Conservation (phyloP, 1,284 basidiomycete species). For the Cryptococcus sp. region DNA sequence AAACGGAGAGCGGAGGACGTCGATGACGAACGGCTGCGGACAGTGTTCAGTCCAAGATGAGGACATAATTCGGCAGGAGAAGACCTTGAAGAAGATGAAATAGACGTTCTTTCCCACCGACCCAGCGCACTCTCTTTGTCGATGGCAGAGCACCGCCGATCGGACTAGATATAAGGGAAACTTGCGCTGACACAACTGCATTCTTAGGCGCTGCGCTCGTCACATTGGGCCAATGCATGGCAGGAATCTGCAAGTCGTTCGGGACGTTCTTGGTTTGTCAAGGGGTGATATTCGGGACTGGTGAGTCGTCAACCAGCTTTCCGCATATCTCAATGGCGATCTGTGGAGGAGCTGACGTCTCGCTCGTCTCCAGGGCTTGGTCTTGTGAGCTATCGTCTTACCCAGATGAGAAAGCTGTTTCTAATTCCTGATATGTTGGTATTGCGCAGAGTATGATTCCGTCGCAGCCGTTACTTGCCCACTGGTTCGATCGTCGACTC, state of each 20-base stretch:
- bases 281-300: conserved; percentile 43
- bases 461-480: conserved; percentile 45
- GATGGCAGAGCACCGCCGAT: too few relatives aligned
- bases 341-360: neutral
- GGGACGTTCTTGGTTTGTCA: conserved; percentile 40
- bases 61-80: neutral
- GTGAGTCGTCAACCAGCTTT: conserved; percentile 11
- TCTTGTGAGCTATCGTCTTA: neutral
- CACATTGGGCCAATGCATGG: conserved; percentile 38
- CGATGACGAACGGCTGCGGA: neutral
- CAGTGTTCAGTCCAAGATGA: neutral
- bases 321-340: too few relatives aligned
- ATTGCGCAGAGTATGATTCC: conserved; percentile 39
- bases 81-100: neutral
- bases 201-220: conserved; percentile 25
- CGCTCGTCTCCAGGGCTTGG: conserved; percentile 9
- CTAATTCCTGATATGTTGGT: neutral
- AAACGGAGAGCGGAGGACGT: too few relatives aligned
- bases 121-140: too few relatives aligned
- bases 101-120: too few relatives aligned
- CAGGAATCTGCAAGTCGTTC: conserved; percentile 35
- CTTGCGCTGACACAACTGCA: neutral
- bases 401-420: neutral
- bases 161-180: neutral
- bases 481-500: conserved; percentile 50